Evolutionary conservation across 2,329 filamentous ascomycete species (phyloP).

Genomic region (Alternaria triticimaculans): DNA sequence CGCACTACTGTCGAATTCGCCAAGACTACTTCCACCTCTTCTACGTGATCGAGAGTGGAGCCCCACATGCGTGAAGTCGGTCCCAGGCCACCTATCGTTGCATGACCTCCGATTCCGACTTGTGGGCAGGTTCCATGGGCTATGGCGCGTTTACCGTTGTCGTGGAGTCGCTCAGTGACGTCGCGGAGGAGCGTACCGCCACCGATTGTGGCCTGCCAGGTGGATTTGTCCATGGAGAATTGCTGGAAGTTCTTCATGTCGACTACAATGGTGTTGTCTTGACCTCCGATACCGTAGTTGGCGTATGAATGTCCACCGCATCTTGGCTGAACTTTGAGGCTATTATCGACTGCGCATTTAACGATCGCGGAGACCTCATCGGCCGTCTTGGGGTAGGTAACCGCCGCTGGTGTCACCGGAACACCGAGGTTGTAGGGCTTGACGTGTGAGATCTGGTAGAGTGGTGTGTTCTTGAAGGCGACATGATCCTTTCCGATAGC

Average conservation of each 20-base stretch:
- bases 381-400: constrained; percentile 61
- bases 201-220: constrained; percentile 56
- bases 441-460: constrained; percentile 42
- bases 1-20: constrained; percentile 49
- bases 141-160: constrained; percentile 51
- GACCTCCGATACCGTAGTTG: constrained; percentile 56
- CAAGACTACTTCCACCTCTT: constrained; percentile 48
- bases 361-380: constrained; percentile 64
- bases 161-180: constrained; percentile 43
- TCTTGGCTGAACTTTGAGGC: constrained; percentile 65
- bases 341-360: constrained; percentile 61
- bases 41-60: constrained; percentile 42
- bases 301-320: constrained; percentile 71
- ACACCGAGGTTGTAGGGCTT: constrained; percentile 49
- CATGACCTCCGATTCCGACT: constrained; percentile 47
- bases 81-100: constrained; percentile 47
- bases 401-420: constrained; percentile 57
- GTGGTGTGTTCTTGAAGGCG: constrained; percentile 29
- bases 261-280: constrained; percentile 57
- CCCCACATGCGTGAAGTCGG: constrained; percentile 45
- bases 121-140: constrained; percentile 55
- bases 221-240: constrained; percentile 53
- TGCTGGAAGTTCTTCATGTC: constrained; percentile 58
- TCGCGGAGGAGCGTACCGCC: constrained; percentile 58
- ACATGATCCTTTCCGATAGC: constrained; percentile 35